These are phyloP conservation scores for Hypoxylon sp. DNA, from an alignment of 2,329 filamentous ascomycete genomes.

Conservation along the genomic window DNA sequence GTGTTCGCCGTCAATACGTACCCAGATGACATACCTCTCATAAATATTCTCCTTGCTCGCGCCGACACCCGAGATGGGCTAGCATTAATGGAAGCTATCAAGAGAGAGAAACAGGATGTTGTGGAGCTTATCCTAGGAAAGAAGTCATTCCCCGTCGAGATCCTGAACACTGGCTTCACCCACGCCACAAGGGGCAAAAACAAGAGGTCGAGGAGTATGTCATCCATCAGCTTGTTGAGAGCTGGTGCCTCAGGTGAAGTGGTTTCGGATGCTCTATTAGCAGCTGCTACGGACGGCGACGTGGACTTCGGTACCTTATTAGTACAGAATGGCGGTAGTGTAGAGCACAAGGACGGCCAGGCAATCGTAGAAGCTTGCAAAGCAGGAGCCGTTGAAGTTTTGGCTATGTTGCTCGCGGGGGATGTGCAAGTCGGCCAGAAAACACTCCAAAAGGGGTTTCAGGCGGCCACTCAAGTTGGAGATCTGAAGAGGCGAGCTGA, in stretches of 20 bases:
- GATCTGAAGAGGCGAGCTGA: slow-evolving; percentile 59
- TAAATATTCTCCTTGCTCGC: slow-evolving; percentile 54
- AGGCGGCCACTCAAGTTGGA: slow-evolving; percentile 62
- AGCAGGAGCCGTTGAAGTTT: slow-evolving; percentile 58
- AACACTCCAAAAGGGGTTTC: slow-evolving; percentile 61
- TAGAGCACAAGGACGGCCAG: slow-evolving; percentile 61
- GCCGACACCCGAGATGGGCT: slow-evolving; percentile 62
- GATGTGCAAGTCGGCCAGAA: slow-evolving; percentile 50
- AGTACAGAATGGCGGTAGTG: slow-evolving; percentile 60
- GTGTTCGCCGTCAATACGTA: slow-evolving; percentile 59
- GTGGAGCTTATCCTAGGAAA: slow-evolving; percentile 56
- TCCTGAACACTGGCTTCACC: slow-evolving; percentile 54
- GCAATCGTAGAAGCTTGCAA: slow-evolving; percentile 64
- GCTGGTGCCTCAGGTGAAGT: slow-evolving; percentile 56
- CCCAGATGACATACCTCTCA: slow-evolving; percentile 58
- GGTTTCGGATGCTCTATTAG: slow-evolving; percentile 60
- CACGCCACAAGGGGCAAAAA: slow-evolving; percentile 55
- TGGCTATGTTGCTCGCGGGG: slow-evolving; percentile 59
- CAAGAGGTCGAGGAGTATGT: slow-evolving; percentile 51
- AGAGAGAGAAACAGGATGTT: slow-evolving; percentile 55
- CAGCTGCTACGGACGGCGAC: slow-evolving; percentile 63
- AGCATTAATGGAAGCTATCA: slow-evolving; percentile 57
- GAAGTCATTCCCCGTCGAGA: slow-evolving; percentile 49
- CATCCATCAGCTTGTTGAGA: slow-evolving; percentile 57
- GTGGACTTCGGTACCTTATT: slow-evolving; percentile 59